Conservation (phyloP, 2,329 filamentous ascomycete species). For the Colletotrichum sp. region DNA sequence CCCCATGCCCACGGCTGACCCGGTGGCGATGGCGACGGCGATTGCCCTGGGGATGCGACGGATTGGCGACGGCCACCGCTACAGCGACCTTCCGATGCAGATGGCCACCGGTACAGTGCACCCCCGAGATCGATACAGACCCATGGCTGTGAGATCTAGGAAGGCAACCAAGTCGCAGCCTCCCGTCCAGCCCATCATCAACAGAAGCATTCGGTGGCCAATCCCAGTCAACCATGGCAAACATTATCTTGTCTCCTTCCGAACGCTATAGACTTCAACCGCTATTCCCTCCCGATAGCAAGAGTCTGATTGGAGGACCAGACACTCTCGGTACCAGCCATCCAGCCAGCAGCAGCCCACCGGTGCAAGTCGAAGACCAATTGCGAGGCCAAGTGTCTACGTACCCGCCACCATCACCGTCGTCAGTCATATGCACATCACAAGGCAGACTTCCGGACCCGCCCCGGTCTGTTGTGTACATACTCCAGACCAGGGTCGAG, state of each 20-base stretch:
- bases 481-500: not conserved
- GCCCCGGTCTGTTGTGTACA: not conserved
- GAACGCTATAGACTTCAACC: not conserved
- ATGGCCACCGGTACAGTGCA: conserved; percentile 1
- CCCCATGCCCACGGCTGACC: not conserved
- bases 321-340: not conserved
- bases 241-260: not conserved
- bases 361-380: not conserved
- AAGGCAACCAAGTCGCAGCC: conserved; percentile 6
- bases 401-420: not conserved
- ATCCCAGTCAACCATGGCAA: not conserved
- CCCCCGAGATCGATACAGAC: conserved; percentile 10
- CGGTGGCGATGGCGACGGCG: not conserved
- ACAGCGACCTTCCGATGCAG: not conserved
- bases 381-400: not conserved
- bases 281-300: not conserved
- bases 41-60: not conserved
- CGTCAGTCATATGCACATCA: not conserved
- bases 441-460: not conserved
- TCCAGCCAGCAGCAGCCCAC: not conserved
- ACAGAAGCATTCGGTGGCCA: not conserved
- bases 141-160: conserved; percentile 12
- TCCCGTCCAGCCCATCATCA: conserved; percentile 1
- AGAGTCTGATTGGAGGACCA: not conserved
- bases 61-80: not conserved